Percentiles rank a stretch among this genome's conserved stretches.
These are phyloP conservation scores for Pythium biforme DNA, from an alignment of 352 stramenopile species.

Conservation along the genomic window DNA sequence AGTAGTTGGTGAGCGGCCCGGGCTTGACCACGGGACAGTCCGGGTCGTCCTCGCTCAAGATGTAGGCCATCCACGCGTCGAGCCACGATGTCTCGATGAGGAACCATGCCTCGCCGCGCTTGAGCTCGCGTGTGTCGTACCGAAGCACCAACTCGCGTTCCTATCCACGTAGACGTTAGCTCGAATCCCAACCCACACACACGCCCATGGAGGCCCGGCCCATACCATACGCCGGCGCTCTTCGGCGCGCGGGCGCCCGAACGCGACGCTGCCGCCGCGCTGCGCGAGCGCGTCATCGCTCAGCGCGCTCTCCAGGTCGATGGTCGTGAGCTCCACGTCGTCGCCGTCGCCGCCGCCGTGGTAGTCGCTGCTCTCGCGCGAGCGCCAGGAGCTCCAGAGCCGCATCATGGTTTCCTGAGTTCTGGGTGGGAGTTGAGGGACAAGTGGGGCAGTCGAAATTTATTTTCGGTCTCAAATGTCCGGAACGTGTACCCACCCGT, in stretches of 20 bases:
- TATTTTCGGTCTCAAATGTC: neutral
- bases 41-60: slow-evolving; percentile 63
- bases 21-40: slow-evolving; percentile 46
- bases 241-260: slow-evolving; percentile 29
- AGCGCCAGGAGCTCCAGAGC: slow-evolving; percentile 27
- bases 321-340: slow-evolving; percentile 24
- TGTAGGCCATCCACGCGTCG: slow-evolving; percentile 79
- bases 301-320: slow-evolving; percentile 29
- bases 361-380: slow-evolving; percentile 7
- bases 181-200: neutral
- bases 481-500: slow-evolving; percentile 1
- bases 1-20: slow-evolving; percentile 66
- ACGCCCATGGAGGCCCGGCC: neutral
- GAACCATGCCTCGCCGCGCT: slow-evolving; percentile 73
- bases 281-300: slow-evolving; percentile 9
- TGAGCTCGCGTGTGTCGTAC: slow-evolving; percentile 65
- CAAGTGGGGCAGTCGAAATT: too few relatives aligned
- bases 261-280: slow-evolving; percentile 9
- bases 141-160: slow-evolving; percentile 68
- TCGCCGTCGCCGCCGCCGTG: slow-evolving; percentile 14
- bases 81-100: slow-evolving; percentile 77
- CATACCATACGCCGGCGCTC: slow-evolving; percentile 29
- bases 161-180: slow-evolving; percentile 6
- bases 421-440: neutral
- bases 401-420: slow-evolving; percentile 24